Conservation (phyloP, 768 basidiomycete species). For the Mycena rosella region DNA sequence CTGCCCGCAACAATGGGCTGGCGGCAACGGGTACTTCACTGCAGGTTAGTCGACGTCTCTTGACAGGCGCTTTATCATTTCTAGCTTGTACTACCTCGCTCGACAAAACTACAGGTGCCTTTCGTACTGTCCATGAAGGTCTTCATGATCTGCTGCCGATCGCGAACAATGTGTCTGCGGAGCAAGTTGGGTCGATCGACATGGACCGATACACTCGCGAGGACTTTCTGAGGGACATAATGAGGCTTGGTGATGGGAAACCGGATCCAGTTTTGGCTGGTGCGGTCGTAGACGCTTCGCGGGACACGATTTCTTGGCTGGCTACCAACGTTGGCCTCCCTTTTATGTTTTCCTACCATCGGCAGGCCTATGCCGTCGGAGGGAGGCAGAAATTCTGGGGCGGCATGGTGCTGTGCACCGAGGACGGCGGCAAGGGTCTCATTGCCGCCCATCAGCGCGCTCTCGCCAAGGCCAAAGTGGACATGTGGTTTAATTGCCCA, state of each 20-base stretch:
- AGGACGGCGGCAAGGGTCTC: conserved; percentile 77
- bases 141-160: conserved; percentile 70
- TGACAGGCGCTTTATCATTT: too few relatives aligned
- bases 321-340: conserved; percentile 62
- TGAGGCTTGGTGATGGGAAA: conserved; percentile 66
- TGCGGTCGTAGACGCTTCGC: conserved; percentile 66
- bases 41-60: too few relatives aligned
- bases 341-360: conserved; percentile 71
- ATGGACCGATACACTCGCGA: conserved; percentile 68
- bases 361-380: conserved; percentile 75
- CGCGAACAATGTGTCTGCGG: conserved; percentile 60
- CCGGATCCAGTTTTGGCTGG: conserved; percentile 64
- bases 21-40: conserved; percentile 82
- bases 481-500: conserved; percentile 69
- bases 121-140: conserved; percentile 71
- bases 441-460: conserved; percentile 67
- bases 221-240: conserved; percentile 69
- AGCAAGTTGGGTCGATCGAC: conserved; percentile 62
- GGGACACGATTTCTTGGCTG: conserved; percentile 71
- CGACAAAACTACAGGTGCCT: too few relatives aligned
- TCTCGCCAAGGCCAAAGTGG: conserved; percentile 62
- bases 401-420: conserved; percentile 71
- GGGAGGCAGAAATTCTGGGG: conserved; percentile 80
- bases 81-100: too few relatives aligned
- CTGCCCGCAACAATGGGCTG: conserved; percentile 71